Conservation (phyloP, 306 rosid genomes). For the Lotus japonicus region DNA sequence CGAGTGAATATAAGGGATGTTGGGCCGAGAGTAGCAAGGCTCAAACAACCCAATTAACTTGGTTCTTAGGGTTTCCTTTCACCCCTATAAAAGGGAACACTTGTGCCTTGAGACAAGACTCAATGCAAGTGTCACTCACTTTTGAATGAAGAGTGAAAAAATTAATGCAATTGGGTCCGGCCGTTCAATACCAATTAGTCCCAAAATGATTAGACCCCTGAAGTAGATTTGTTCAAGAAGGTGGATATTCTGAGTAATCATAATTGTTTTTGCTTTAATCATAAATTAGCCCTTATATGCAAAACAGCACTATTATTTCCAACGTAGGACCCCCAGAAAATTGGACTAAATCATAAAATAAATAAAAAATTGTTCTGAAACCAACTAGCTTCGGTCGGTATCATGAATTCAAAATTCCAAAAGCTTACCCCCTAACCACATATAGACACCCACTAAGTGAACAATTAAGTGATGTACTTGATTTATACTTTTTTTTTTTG, state of each 20-base stretch:
- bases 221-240: neutral
- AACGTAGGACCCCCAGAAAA: neutral
- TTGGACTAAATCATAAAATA: neutral
- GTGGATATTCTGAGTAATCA: conserved; percentile 9
- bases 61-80: too few relatives aligned
- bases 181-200: too few relatives aligned
- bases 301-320: neutral
- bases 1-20: too few relatives aligned
- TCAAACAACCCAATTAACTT: too few relatives aligned
- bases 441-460: conserved; percentile 2
- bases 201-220: conserved; percentile 14
- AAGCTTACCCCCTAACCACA: neutral
- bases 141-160: too few relatives aligned
- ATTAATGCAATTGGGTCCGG: too few relatives aligned
- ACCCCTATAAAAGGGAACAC: too few relatives aligned
- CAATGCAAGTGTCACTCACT: too few relatives aligned
- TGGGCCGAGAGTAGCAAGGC: too few relatives aligned
- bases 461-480: neutral
- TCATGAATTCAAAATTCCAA: neutral
- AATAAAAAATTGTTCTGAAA: neutral
- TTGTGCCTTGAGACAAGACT: too few relatives aligned
- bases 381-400: neutral
- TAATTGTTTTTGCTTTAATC: neutral
- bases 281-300: neutral
- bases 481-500: too few relatives aligned